phyloP scores from a whole-genome alignment of 192 early-diverging fungal species.

The Pilaira anomala region DNA sequence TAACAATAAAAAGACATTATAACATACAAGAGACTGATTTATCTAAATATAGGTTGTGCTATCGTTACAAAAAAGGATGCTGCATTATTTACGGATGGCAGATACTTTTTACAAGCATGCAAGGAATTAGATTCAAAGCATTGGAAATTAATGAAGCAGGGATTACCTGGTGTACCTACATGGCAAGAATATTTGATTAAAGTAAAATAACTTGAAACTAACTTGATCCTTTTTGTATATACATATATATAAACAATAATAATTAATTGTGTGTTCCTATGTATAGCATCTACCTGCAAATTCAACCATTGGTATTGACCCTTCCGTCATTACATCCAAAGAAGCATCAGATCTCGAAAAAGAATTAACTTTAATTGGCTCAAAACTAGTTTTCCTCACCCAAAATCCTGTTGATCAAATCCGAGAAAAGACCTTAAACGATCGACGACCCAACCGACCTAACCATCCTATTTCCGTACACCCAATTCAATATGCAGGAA shows the following conservation, averaged over 20 bases:
- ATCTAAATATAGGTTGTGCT: constrained; percentile 58
- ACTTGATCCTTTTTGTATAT: neutral
- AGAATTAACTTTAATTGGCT: constrained; percentile 40
- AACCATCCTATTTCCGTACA: constrained; percentile 57
- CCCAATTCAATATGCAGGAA: constrained; percentile 52
- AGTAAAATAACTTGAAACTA: constrained; percentile 23
- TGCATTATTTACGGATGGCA: constrained; percentile 91
- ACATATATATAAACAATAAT: neutral
- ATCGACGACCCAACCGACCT: constrained; percentile 71
- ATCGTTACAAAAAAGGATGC: constrained; percentile 76
- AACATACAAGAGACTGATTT: neutral
- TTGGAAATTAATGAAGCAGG: constrained; percentile 92
- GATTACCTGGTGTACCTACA: constrained; percentile 77
- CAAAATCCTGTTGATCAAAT: constrained; percentile 86
- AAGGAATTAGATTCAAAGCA: constrained; percentile 77
- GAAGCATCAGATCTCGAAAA: constrained; percentile 54
- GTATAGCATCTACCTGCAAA: constrained; percentile 59
- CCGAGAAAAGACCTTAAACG: constrained; percentile 68
- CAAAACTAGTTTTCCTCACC: constrained; percentile 59
- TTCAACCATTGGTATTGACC: constrained; percentile 88
- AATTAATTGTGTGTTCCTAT: too few species aligned
- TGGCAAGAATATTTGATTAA: constrained; percentile 83
- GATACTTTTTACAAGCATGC: constrained; percentile 93
- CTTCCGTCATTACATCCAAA: constrained; percentile 72
- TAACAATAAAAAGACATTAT: neutral